These are phyloP conservation scores for Tephrocybe rancida DNA, from an alignment of 768 basidiomycete species.

Conservation along the genomic window DNA sequence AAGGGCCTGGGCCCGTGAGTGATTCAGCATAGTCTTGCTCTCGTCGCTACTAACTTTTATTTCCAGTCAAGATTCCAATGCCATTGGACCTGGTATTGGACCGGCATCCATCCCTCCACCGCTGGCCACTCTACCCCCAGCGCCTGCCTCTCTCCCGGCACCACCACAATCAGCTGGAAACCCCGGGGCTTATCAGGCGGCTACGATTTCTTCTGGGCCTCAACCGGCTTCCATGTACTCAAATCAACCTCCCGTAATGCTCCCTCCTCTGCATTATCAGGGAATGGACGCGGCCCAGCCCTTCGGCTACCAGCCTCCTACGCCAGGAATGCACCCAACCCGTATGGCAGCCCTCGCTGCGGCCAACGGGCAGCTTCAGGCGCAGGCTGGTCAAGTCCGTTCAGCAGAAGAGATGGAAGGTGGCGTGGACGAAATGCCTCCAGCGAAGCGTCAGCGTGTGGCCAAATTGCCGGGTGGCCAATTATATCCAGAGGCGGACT, in stretches of 20 bases:
- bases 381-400: conserved; percentile 73
- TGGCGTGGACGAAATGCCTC: conserved; percentile 61
- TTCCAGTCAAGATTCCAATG: conserved; percentile 73
- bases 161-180: conserved; percentile 54
- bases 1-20: conserved; percentile 89
- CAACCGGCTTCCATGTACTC: conserved; percentile 80
- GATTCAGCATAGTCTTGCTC: conserved; percentile 5
- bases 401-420: conserved; percentile 84
- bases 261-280: conserved; percentile 84
- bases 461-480: conserved; percentile 85
- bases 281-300: conserved; percentile 76
- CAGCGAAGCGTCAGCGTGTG: conserved; percentile 86
- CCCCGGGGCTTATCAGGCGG: conserved; percentile 69
- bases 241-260: conserved; percentile 68
- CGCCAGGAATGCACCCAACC: conserved; percentile 68
- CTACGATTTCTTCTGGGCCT: conserved; percentile 89
- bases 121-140: conserved; percentile 64
- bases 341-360: conserved; percentile 63
- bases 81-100: conserved; percentile 87
- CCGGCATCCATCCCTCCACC: conserved; percentile 75
- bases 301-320: conserved; percentile 76
- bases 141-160: conserved; percentile 74
- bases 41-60: conserved; percentile 6
- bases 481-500: conserved; percentile 85
- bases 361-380: conserved; percentile 49